Evolutionary conservation across 169 alveolate species (phyloP).

Genomic region (Babesia caballi): DNA sequence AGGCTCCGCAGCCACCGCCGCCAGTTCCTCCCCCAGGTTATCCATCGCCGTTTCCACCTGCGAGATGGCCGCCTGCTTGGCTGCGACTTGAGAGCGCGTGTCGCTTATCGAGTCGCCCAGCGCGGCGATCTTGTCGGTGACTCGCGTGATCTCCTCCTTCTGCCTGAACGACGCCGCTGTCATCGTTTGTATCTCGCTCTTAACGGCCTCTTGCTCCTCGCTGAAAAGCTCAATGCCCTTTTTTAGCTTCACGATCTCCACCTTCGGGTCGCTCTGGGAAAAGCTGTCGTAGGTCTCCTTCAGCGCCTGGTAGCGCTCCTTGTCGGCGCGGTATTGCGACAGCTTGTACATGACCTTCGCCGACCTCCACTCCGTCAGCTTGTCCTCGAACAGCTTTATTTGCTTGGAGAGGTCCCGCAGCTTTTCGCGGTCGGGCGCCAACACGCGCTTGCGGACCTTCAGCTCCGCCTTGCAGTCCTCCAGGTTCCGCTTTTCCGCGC

Average conservation of each 20-base stretch:
- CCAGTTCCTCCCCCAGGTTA: conserved; percentile 37
- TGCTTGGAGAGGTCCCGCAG: conserved; percentile 51
- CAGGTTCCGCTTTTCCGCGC: conserved; percentile 56
- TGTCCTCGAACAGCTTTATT: conserved; percentile 53
- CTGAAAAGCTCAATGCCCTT: conserved; percentile 23
- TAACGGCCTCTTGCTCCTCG: conserved; percentile 23
- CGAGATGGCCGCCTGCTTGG: conserved; percentile 23
- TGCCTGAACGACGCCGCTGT: conserved; percentile 27
- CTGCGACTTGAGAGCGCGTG: conserved; percentile 15
- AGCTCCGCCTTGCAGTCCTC: conserved; percentile 64
- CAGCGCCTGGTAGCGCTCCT: conserved; percentile 52
- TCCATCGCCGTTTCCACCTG: conserved; percentile 49
- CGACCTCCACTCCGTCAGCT: conserved; percentile 61
- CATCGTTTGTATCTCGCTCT: conserved; percentile 29
- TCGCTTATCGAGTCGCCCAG: conserved; percentile 57
- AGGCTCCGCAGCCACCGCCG: conserved; percentile 17
- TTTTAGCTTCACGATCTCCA: conserved; percentile 52
- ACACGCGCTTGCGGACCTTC: conserved; percentile 61
- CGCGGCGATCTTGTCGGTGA: conserved; percentile 39
- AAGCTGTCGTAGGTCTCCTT: conserved; percentile 62
- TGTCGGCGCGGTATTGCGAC: conserved; percentile 48
- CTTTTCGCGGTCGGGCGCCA: conserved; percentile 68
- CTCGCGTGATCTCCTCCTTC: conserved; percentile 44
- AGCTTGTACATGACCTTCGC: conserved; percentile 66
- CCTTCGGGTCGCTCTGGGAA: conserved; percentile 55